phyloP scores from a whole-genome alignment of 1,139 yeast species.

The Wickerhamomyces sp. region DNA sequence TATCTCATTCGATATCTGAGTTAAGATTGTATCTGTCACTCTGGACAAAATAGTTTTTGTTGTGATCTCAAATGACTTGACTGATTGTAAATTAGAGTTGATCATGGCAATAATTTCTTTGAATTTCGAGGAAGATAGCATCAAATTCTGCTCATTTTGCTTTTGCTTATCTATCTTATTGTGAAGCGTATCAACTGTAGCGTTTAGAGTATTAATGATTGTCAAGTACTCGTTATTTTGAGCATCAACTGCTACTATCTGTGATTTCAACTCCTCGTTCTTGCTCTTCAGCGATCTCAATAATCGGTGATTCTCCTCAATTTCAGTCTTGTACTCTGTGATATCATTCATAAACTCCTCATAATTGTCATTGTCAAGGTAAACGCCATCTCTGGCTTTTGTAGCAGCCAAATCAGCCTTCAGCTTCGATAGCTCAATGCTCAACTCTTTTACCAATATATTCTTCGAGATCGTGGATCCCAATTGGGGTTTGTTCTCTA shows the following conservation, averaged over 20 bases:
- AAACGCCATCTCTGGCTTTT: constrained; percentile 57
- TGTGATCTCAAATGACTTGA: constrained; percentile 27
- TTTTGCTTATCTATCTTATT: constrained; percentile 31
- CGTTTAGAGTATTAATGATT: constrained; percentile 24
- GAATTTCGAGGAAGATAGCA: constrained; percentile 28
- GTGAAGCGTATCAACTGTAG: constrained; percentile 27
- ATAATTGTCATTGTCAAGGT: constrained; percentile 54
- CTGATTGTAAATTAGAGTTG: constrained; percentile 25
- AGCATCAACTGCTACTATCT: constrained; percentile 20
- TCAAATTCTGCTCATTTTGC: constrained; percentile 28
- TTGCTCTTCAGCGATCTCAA: constrained; percentile 32
- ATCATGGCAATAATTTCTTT: constrained; percentile 26
- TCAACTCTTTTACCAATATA: constrained; percentile 49
- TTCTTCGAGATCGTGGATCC: constrained; percentile 44
- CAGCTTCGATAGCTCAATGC: constrained; percentile 49
- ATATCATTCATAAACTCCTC: constrained; percentile 41
- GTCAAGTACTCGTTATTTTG: constrained; percentile 26
- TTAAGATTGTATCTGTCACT: constrained; percentile 17
- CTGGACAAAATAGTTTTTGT: constrained; percentile 23
- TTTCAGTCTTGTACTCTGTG: constrained; percentile 40
- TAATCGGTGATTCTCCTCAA: constrained; percentile 35
- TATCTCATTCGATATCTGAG: constrained; percentile 5
- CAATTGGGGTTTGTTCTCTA: constrained; percentile 55
- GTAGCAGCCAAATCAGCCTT: constrained; percentile 57
- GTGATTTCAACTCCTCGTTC: constrained; percentile 27